Conservation (phyloP, 345 rosid species). For the Cardiospermum halicacabum region DNA sequence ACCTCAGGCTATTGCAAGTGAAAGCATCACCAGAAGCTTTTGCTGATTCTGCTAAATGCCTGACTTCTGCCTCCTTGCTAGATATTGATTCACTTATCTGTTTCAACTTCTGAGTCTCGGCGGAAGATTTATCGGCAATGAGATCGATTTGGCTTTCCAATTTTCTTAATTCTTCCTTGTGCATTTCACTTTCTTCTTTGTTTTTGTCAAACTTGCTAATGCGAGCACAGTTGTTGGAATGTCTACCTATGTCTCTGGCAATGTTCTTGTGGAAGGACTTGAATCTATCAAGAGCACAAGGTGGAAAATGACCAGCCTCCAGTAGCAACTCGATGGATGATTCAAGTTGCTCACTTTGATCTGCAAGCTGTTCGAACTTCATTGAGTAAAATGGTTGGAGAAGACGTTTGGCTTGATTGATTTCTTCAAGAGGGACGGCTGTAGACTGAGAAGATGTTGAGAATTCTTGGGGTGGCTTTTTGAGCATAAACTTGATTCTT, state of each 20-base stretch:
- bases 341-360: not conserved
- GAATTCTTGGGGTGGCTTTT: too few species aligned
- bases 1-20: too few species aligned
- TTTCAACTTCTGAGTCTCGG: not conserved
- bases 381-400: not conserved
- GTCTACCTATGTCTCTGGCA: not conserved
- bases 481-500: too few species aligned
- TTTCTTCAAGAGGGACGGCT: too few species aligned
- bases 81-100: too few species aligned
- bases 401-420: too few species aligned
- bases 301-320: not conserved
- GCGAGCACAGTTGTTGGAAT: not conserved
- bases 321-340: not conserved
- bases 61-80: too few species aligned
- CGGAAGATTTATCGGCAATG: not conserved
- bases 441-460: too few species aligned
- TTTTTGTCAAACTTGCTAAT: not conserved
- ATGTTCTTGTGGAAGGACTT: not conserved
- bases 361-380: not conserved
- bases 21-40: too few species aligned
- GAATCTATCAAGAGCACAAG: not conserved
- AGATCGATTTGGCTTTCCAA: not conserved
- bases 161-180: not conserved
- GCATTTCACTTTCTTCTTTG: not conserved
- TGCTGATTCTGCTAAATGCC: too few species aligned